Percentiles rank a stretch among this genome's conserved stretches.
Evolutionary conservation across 371 early-diverging fungal genomes (phyloP).

Genomic region (Rhizopus arrhizus): DNA sequence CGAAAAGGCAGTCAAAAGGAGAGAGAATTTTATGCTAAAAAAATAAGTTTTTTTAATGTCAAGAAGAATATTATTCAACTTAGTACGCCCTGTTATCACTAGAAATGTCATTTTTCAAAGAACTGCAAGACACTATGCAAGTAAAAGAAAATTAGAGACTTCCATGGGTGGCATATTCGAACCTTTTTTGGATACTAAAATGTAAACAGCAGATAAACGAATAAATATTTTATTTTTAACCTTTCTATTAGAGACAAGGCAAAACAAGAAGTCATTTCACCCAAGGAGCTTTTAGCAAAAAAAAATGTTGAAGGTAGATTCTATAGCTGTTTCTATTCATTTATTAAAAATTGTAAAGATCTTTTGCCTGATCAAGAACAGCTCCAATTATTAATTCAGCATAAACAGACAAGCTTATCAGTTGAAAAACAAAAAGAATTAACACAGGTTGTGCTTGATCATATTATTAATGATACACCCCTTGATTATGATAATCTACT

Average conservation of each 20-base stretch:
- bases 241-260: conserved; percentile 6
- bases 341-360: conserved; percentile 8
- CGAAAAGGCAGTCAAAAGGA: too few relatives aligned
- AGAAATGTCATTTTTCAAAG: conserved; percentile 11
- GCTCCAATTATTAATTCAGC: conserved; percentile 25
- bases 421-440: conserved; percentile 35
- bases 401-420: conserved; percentile 26
- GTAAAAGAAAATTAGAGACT: conserved; percentile 24
- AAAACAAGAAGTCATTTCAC: conserved; percentile 8
- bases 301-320: conserved; percentile 23
- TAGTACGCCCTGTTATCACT: background rate
- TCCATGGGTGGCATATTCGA: conserved; percentile 48
- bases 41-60: conserved; percentile 4
- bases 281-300: conserved; percentile 12
- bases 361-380: conserved; percentile 40
- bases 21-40: conserved; percentile 3
- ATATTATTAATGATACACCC: conserved; percentile 15
- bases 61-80: background rate
- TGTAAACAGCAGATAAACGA: conserved; percentile 6
- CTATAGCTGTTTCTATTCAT: background rate
- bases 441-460: conserved; percentile 17
- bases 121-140: conserved; percentile 17
- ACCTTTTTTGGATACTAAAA: conserved; percentile 36
- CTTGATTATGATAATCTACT: conserved; percentile 13
- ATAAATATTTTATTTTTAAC: too few relatives aligned